A percentile compares a stretch with the other conserved stretches of the same genome.
These are phyloP conservation scores for Nakaseomyces nivariensis DNA, from an alignment of 1,139 yeast genomes.

Conservation along the genomic window DNA sequence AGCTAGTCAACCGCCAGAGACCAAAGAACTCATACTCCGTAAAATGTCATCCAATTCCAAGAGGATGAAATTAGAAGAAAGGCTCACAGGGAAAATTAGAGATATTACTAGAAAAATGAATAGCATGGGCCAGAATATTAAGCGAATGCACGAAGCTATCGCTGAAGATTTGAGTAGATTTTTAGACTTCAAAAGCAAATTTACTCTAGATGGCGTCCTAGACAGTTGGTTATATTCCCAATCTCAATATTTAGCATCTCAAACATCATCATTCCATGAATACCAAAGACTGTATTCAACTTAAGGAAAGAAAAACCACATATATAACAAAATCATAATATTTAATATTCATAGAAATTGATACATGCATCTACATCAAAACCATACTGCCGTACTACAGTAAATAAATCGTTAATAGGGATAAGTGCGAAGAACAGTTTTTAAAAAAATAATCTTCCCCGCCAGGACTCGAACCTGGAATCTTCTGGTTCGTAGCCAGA, in stretches of 20 bases:
- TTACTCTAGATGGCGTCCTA: constrained; percentile 30
- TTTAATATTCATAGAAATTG: neutral
- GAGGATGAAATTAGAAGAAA: constrained; percentile 30
- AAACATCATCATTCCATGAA: neutral
- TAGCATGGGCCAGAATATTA: constrained; percentile 15
- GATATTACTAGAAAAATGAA: constrained; percentile 11
- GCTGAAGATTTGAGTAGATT: constrained; percentile 57
- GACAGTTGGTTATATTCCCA: constrained; percentile 17
- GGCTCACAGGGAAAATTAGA: constrained; percentile 26
- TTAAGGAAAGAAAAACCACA: neutral
- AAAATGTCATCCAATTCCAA: constrained; percentile 13
- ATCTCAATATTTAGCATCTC: neutral
- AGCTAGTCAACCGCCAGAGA: constrained; percentile 3
- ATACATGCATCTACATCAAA: too few relatives aligned
- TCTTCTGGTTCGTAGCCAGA: constrained; percentile 91
- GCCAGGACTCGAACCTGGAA: constrained; percentile 95
- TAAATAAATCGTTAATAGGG: neutral
- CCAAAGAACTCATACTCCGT: neutral
- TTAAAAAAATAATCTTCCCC: constrained; percentile 56
- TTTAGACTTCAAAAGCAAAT: constrained; percentile 39
- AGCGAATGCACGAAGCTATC: constrained; percentile 41
- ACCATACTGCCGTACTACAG: too few relatives aligned
- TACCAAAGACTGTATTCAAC: neutral
- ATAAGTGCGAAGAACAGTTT: neutral
- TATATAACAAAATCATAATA: neutral